Conservation (phyloP, 129 eudicot genomes). For the Lonicera japonica region DNA sequence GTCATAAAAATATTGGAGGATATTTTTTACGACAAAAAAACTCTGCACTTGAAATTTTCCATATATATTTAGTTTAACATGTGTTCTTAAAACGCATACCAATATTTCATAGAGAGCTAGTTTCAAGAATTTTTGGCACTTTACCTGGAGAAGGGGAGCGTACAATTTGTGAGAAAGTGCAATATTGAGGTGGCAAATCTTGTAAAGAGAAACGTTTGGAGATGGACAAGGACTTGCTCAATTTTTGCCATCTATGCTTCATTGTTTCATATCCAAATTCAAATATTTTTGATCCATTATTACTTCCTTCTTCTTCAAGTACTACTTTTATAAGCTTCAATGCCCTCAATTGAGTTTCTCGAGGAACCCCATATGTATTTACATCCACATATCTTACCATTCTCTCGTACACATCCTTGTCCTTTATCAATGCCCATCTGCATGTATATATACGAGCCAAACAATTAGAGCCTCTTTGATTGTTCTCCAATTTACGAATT, state of each 20-base stretch:
- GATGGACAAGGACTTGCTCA: constrained; percentile 27
- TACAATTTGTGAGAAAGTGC: constrained; percentile 44
- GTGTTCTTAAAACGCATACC: no score
- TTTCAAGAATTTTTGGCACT: no score
- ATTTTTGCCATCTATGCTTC: constrained; percentile 48
- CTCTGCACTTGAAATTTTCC: no score
- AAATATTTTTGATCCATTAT: constrained; percentile 38
- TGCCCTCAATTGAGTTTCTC: constrained; percentile 56
- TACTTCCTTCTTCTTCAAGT: constrained; percentile 23
- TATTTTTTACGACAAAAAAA: no score
- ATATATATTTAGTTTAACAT: no score
- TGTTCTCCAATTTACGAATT: no score
- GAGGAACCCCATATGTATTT: constrained; percentile 33
- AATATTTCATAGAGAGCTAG: no score
- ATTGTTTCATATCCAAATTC: constrained; percentile 38
- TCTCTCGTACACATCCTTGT: constrained; percentile 36
- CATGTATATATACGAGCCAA: no score
- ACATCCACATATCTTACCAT: constrained; percentile 15
- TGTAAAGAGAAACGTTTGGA: constrained; percentile 59
- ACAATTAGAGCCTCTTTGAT: no score
- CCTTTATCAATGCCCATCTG: constrained; percentile 79
- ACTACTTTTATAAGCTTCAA: constrained; percentile 45
- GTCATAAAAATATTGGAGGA: no score
- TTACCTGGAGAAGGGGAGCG: constrained; percentile 74
- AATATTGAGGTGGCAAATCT: constrained; percentile 39